Base-by-base conservation (phyloP, 768 basidiomycete species). In the Mycena galericulata region DNA sequence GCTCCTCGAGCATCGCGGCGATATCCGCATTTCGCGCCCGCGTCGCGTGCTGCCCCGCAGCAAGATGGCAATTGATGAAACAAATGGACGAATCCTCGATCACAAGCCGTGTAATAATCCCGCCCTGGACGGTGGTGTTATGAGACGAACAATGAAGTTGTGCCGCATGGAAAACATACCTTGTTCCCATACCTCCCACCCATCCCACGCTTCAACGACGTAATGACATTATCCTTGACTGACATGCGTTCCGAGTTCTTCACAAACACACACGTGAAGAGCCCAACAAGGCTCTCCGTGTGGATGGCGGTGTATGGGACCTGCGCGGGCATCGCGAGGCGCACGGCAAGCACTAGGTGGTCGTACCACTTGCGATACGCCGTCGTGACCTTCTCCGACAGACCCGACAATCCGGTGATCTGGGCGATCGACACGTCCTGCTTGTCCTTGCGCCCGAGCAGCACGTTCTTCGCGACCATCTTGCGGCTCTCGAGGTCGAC, bases 31-130 rank as follows among this genome's bases (percentile, higher is more conserved):
- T 98, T 20, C 97, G 87, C 68, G 92, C 86, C 1, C 92, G 87
- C 20, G 92, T 87, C 55, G 93, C 92, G 62, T 88, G 87, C 74
- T 98, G 97, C 1, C 97, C 97, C 8, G 95, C 95, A n/a, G 97
- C 97, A 66, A 99, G 87, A 84, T 99, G 97, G 71, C 94, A 96
- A 80, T 99, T 99, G 81, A 99, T 89, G 74, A 98, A 92, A 79
- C 97, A 99, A 17, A 98, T 76, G 0, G 95, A 97, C 2, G 96
- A 93, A 77, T 98, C 96, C 67, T 96, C 96, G 49, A 99, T 85
- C 9, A 96, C 88, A 68, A 98, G 90, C 22, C 97, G 89, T 4
- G 93, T 88, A n/a, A 96, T 87, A 69, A 98, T 96, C 0, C 92
- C 96, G 11, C 96, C 96, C 94, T 96, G 51, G 8, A 72, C 12